Conservation (phyloP, 2,329 filamentous ascomycete species). For the Phoma sp. region DNA sequence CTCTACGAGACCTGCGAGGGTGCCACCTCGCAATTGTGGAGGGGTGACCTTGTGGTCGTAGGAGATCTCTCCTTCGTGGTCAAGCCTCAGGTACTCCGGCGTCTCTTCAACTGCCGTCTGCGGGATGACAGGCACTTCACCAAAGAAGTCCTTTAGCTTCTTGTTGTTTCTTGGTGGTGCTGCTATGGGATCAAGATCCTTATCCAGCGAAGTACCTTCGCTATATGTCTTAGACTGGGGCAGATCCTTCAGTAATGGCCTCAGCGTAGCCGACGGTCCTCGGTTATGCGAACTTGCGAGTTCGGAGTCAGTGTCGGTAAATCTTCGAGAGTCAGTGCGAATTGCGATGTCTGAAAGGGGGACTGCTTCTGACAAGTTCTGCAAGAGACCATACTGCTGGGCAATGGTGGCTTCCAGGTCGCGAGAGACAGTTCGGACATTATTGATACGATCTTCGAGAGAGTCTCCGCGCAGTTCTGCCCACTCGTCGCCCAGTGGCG, state of each 20-base stretch:
- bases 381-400: conserved; percentile 85
- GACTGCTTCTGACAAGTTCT: conserved; percentile 83
- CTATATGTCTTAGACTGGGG: conserved; percentile 69
- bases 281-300: conserved; percentile 37
- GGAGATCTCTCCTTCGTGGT: conserved; percentile 86
- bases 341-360: conserved; percentile 49
- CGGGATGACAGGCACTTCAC: conserved; percentile 57
- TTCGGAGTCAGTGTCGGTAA: conserved; percentile 51
- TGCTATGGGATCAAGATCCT: conserved; percentile 43
- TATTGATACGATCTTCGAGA: conserved; percentile 82
- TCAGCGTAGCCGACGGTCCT: conserved; percentile 41
- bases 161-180: conserved; percentile 51
- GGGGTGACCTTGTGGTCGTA: conserved; percentile 84
- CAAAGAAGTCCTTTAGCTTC: conserved; percentile 59
- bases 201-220: conserved; percentile 56
- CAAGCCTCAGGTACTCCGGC: conserved; percentile 82
- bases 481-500: conserved; percentile 94
- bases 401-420: conserved; percentile 86
- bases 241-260: conserved; percentile 58
- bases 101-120: conserved; percentile 70
- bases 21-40: conserved; percentile 84
- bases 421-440: conserved; percentile 76
- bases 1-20: conserved; percentile 86
- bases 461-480: conserved; percentile 88
- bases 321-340: conserved; percentile 47